Base-by-base conservation (phyloP, 805 yeast species). In the Candida dajiaensis region DNA sequence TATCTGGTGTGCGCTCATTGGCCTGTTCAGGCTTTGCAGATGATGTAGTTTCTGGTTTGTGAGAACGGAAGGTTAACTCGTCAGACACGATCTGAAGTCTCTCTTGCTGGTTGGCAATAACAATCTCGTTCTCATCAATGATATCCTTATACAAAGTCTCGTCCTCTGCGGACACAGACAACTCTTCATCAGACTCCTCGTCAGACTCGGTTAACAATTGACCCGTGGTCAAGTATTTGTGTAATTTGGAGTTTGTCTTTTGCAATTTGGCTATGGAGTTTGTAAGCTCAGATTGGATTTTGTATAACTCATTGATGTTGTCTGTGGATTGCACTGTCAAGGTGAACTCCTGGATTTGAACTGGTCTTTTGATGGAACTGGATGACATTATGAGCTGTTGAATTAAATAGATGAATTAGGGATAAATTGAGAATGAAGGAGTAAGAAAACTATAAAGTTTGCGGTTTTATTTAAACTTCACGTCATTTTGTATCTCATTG, bases 51-150 rank as follows among this genome's bases (percentile, higher is more conserved):
- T 20, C 12, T 6, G 42, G 18, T 23, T 22, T 23, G 12, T 21
- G 21, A 3, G 22, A 31, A 20, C 39, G 66, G 44, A 61, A 58
- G n/a, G 56, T 50, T 21, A 80, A 63, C 56, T 83, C 87, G 18
- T 65, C 58, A 28, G 71, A 67, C 18, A 82, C 56, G 0, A 71
- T 70, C 3, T 62, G 65, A 4, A 80, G 57, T 48, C 84, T 64
- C 35, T 69, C 66, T 11, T 59, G 48, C 56, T 81, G 83, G 55
- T 76, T 81, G 3, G 60, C 54, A 20, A 82, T 65, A n/a, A 82
- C 85, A 3, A 60, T 57, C 12, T 68, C 63, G 59, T 84, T 84
- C 52, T 83, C 90, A 9, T 58, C 54, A 16, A 81, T 69, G 10
- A 82, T 72, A n/a, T 78, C 83, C 6, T 54, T 59, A 62, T 76